Percentiles rank a stretch among this genome's conserved stretches.
These are phyloP conservation scores for Artemisia annua DNA, from an alignment of 129 eudicot species.

Conservation along the genomic window DNA sequence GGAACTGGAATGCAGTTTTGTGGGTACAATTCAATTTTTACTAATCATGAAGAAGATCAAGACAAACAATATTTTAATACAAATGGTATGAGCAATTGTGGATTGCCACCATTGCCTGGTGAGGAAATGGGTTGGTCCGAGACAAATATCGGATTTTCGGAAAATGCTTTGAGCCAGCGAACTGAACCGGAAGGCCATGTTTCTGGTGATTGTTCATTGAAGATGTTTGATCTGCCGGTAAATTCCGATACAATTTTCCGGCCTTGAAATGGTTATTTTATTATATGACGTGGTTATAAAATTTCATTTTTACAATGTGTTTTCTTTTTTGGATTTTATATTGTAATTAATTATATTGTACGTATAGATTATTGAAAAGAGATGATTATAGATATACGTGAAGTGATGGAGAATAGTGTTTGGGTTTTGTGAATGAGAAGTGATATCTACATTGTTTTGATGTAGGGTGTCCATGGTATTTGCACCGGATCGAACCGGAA, in stretches of 20 bases:
- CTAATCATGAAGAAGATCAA: constrained; percentile 19
- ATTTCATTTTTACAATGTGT: background rate
- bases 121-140: constrained; percentile 55
- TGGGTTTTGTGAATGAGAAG: background rate
- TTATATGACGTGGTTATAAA: constrained; percentile 13
- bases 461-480: no score
- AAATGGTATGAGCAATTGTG: constrained; percentile 25
- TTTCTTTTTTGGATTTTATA: constrained; percentile 6
- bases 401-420: background rate
- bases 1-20: constrained; percentile 35
- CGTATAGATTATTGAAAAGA: constrained; percentile 14
- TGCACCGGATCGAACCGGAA: no score
- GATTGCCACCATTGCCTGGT: constrained; percentile 67
- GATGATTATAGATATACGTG: background rate
- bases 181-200: constrained; percentile 37
- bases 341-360: constrained; percentile 14
- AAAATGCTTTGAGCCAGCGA: constrained; percentile 13
- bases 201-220: constrained; percentile 38
- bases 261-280: constrained; percentile 31
- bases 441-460: background rate
- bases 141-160: constrained; percentile 24
- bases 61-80: constrained; percentile 28
- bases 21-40: constrained; percentile 40
- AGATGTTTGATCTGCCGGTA: constrained; percentile 34
- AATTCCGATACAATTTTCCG: constrained; percentile 46